Base-by-base conservation (phyloP, 2,329 filamentous ascomycete genomes). In the Teratosphaeria destructans region DNA sequence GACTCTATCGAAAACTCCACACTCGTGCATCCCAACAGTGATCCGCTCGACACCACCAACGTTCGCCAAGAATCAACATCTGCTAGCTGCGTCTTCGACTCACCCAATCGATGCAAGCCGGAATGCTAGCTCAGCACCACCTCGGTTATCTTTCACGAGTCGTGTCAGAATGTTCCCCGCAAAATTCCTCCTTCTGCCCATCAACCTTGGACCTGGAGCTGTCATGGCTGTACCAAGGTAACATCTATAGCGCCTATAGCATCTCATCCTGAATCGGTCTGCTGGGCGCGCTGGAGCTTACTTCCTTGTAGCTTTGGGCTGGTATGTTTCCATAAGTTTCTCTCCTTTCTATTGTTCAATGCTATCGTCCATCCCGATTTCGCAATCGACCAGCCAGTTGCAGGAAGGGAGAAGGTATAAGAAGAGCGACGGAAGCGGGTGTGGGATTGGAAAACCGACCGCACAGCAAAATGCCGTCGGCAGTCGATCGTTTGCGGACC, bases 401-500 rank as follows among this genome's bases (percentile, higher is more conserved):
- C 10, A 3, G 43, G 43, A 23, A 7, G 19, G n/a, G 43, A n/a
- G 43, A 49, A 23, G 37, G 1, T 8, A 49, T 19, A 49, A 23
- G 43, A 49, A 49, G 16, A 1, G 43, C 29, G 19, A 49, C 43
- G n/a, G 43, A 49, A n/a, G 16, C 16, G 10, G 8, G n/a, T 11
- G 43, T 16, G 43, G 16, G 5, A 43, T 5, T 6, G 11, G 43
- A 7, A 10, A 52, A 52, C 14, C 54, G 57, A 61, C 61, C 64
- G 26, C n/a, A 19, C 7, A 54, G 27, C 4, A 56, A 37, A 14
- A 89, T 89, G 86, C 86, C 86, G n/a, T 78, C 79, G 56, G 79
- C 86, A 57, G 76, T 79, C 27, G 83, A 82, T 52, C 84, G 86
- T 62, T 79, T 89, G 59, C 76, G 77, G 60, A 82, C 77, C 62